These are phyloP conservation scores for Penicillium glabrum DNA, from an alignment of 2,329 filamentous ascomycete genomes.

Conservation along the genomic window DNA sequence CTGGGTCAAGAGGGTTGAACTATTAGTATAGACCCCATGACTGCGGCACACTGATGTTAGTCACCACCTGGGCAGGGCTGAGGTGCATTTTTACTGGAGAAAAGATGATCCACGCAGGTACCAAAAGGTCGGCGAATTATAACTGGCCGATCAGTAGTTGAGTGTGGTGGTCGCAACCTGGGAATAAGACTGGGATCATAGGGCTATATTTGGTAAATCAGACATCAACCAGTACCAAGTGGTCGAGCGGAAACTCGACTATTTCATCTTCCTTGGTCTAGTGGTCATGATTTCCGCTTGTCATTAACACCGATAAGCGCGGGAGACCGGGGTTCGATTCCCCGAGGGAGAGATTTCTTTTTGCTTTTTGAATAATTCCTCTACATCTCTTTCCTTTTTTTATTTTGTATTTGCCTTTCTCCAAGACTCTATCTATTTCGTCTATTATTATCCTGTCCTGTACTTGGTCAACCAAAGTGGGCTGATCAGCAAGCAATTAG, in stretches of 20 bases:
- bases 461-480: no score
- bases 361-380: neutral
- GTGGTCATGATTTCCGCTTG: slow-evolving; percentile 44
- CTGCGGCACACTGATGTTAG: neutral
- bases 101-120: neutral
- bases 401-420: rapidly evolving
- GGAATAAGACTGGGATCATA: neutral
- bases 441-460: no score
- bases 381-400: neutral
- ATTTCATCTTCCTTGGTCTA: slow-evolving; percentile 35
- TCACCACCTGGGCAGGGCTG: neutral
- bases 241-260: slow-evolving; percentile 25
- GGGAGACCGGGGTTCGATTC: slow-evolving; percentile 42
- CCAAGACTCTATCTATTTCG: no score
- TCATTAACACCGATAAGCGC: slow-evolving; percentile 34
- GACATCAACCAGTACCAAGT: slow-evolving; percentile 23
- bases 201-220: neutral
- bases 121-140: neutral
- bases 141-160: no score
- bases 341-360: slow-evolving; percentile 36
- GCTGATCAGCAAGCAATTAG: no score
- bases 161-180: no score
- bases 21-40: slow-evolving; percentile 6
- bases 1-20: slow-evolving; percentile 9
- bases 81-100: neutral